These are phyloP conservation scores for Euphorbia lathyris DNA, from an alignment of 345 rosid species.

Conservation along the genomic window DNA sequence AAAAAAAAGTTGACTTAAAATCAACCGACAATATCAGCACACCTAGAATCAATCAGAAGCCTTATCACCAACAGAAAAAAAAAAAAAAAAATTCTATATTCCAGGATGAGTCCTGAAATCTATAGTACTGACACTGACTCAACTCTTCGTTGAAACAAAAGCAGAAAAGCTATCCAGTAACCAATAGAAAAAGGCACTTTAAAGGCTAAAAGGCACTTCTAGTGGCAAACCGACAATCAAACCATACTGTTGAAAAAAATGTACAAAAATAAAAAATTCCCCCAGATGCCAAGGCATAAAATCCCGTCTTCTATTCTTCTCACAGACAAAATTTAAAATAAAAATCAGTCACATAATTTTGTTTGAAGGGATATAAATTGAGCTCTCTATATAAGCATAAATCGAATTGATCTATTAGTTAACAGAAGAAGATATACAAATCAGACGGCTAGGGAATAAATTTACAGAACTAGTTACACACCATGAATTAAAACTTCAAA, in stretches of 20 bases:
- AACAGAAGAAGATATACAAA: not conserved
- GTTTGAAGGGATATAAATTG: not conserved
- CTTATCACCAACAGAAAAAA: not conserved
- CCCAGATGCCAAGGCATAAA: conserved; percentile 8
- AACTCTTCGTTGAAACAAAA: conserved; percentile 1
- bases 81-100: not conserved
- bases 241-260: not conserved
- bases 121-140: not conserved
- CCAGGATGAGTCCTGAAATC: not conserved
- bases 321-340: not conserved
- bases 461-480: not conserved
- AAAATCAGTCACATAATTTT: not conserved
- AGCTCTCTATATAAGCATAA: not conserved
- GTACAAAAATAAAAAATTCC: not conserved
- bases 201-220: conserved; percentile 8
- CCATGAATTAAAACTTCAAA: not conserved
- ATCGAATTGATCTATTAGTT: not conserved
- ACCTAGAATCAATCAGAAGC: conserved; percentile 1
- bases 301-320: not conserved
- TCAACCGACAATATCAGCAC: conserved; percentile 3
- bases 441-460: not conserved
- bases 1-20: not conserved
- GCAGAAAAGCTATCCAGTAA: conserved; percentile 7
- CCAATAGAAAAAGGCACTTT: conserved; percentile 6
- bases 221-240: conserved; percentile 11